Evolutionary conservation across 2,329 filamentous ascomycete species (phyloP), one percentile per base, ranked within the genome.

Genomic region (Gliomastix tumulicola): DNA sequence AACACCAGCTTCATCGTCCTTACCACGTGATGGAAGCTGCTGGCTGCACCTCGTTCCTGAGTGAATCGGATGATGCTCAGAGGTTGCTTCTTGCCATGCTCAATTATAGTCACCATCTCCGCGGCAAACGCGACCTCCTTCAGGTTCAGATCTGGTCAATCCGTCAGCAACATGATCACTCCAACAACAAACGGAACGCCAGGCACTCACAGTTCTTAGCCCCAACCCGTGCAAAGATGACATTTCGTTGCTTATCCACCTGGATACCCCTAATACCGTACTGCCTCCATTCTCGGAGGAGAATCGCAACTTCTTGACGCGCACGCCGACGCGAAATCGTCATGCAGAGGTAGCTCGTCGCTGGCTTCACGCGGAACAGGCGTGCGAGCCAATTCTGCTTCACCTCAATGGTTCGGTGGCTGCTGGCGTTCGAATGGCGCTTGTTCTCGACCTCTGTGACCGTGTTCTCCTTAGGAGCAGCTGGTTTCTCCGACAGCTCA

Each of bases 21-120:
- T 19, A 94, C 76, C 9, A 95, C 84, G 52, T 79, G 81, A 55
- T 87, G 76, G 63, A 97, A 94, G 48, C 84, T 92, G 49, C 84
- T 92, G 25, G 87, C 88, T 3, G 90, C 89, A n/a, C 90, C 92
- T 40, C 82, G 82, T 53, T 92, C 88, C 53, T 96, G 89, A 2
- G 85, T 90, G 56, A 96, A 87, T 23, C 87, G 82, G 21, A 86
- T 79, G 45, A 96, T 79, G 56, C 83, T 85, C 37, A 96, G 72
- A 32, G 82, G 82, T 32, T 78, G 80, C 44, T 78, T 80, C 44
- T 79, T 81, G 33, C 86, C 86, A 52, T 92, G 84, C 62, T 95
- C 86, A 43, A 94, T 83, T 25, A 94, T 83, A 3, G 84, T 88
- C 65, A 94, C 94, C 42, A 96, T 74, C 56, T 96, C 88, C 25